A percentile compares a stretch with the other conserved stretches of the same genome.
Evolutionary conservation across 306 rosid species (phyloP).

Genomic region (Crataegus laevigata): DNA sequence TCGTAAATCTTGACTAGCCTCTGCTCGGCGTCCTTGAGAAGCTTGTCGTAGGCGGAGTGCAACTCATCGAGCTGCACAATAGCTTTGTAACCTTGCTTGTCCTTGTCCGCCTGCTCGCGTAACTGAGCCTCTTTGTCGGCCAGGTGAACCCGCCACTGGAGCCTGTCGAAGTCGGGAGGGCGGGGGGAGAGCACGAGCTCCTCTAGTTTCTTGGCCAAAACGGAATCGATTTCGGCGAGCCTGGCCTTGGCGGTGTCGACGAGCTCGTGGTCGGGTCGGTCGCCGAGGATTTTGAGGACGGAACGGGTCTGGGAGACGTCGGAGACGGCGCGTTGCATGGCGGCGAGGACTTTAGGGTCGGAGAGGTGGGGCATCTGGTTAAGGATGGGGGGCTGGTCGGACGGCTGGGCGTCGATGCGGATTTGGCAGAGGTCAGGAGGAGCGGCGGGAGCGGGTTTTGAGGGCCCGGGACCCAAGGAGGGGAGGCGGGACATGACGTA

Average conservation of each 20-base stretch:
- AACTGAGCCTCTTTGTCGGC: slow-evolving; percentile 42
- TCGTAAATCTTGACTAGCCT: slow-evolving; percentile 65
- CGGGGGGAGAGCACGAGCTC: slow-evolving; percentile 50
- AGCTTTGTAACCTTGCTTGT: slow-evolving; percentile 36
- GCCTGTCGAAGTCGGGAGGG: slow-evolving; percentile 57
- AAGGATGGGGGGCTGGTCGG: slow-evolving; percentile 15
- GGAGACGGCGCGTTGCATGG: slow-evolving; percentile 69
- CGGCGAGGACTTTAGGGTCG: slow-evolving; percentile 50
- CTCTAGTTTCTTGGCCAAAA: slow-evolving; percentile 48
- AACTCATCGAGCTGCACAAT: slow-evolving; percentile 68
- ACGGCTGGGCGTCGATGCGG: slow-evolving; percentile 29
- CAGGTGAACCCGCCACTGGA: slow-evolving; percentile 44
- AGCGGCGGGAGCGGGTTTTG: not conserved
- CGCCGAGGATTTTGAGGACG: slow-evolving; percentile 58
- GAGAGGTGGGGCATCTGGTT: slow-evolving; percentile 55
- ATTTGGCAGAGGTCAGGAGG: slow-evolving; percentile 13
- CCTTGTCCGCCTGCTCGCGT: slow-evolving; percentile 49
- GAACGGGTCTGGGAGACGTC: slow-evolving; percentile 84
- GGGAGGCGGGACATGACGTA: slow-evolving; percentile 75
- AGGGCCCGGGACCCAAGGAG: slow-evolving; percentile 21
- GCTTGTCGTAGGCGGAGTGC: slow-evolving; percentile 68
- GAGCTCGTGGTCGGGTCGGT: slow-evolving; percentile 73
- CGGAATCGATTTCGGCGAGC: slow-evolving; percentile 47
- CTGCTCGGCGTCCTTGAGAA: slow-evolving; percentile 74
- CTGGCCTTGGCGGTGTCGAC: slow-evolving; percentile 55